Conservation (phyloP, 345 rosid genomes). For the Noccaea bulbosa region DNA sequence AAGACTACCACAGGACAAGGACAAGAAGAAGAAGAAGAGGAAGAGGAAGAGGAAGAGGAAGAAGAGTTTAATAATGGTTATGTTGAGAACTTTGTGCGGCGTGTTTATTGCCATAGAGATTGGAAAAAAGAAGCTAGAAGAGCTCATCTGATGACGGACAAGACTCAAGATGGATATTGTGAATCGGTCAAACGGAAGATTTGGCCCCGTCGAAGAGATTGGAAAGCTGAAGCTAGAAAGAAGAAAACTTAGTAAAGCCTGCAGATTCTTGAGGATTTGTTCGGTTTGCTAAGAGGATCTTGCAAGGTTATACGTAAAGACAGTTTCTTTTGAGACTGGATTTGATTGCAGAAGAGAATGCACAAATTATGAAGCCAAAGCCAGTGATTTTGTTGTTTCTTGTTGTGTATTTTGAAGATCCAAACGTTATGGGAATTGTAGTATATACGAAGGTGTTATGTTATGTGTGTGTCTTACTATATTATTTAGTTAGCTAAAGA, state of each 20-base stretch:
- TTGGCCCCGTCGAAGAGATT: constrained; percentile 53
- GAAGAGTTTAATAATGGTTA: constrained; percentile 39
- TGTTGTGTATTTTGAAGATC: not conserved
- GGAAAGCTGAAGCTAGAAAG: constrained; percentile 83
- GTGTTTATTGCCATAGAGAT: constrained; percentile 57
- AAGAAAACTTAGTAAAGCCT: constrained; percentile 40
- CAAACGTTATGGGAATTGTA: not conserved
- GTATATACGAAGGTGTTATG: too few species aligned
- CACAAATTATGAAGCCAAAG: not conserved
- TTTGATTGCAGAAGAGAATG: not conserved
- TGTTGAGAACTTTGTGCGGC: constrained; percentile 38
- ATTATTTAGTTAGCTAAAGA: too few species aligned
- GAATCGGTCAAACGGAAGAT: constrained; percentile 32
- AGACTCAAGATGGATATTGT: constrained; percentile 38
- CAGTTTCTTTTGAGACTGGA: not conserved
- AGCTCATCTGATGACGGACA: constrained; percentile 46
- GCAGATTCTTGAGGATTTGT: constrained; percentile 23
- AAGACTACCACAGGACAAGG: not conserved
- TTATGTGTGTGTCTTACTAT: not conserved
- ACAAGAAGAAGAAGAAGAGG: constrained; percentile 20
- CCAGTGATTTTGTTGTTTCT: not conserved
- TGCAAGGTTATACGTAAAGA: not conserved
- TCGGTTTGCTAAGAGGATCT: constrained; percentile 12
- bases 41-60: constrained; percentile 26
- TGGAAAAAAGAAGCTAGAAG: constrained; percentile 84